A percentile compares a stretch with the other conserved stretches of the same genome.
phyloP scores from a whole-genome alignment of 1,284 basidiomycete genomes.

The Coriolopsis trogii region DNA sequence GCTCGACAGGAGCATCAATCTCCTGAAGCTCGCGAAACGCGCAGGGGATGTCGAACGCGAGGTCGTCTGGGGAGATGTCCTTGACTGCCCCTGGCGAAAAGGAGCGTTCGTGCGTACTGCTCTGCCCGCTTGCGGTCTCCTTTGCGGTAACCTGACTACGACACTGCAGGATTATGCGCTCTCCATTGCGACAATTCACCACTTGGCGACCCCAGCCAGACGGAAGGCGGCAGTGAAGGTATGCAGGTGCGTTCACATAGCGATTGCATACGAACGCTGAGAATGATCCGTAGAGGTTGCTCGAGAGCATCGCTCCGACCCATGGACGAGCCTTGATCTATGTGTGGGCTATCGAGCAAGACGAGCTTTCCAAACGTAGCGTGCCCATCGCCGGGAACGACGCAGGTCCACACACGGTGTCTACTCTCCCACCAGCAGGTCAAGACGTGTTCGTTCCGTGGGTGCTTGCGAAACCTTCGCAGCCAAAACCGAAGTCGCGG shows the following conservation, averaged over 20 bases:
- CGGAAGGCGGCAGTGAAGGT: slow-evolving; percentile 77
- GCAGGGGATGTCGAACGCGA: slow-evolving; percentile 65
- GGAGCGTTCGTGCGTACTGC: slow-evolving; percentile 75
- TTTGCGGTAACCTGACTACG: background rate
- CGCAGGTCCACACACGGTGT: background rate
- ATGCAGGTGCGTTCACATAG: background rate
- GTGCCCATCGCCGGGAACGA: slow-evolving; percentile 43
- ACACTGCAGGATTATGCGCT: slow-evolving; percentile 86
- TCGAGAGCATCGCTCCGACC: slow-evolving; percentile 61
- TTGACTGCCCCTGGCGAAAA: slow-evolving; percentile 69
- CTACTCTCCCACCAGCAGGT: slow-evolving; percentile 25
- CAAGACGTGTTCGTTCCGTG: slow-evolving; percentile 79
- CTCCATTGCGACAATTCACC: slow-evolving; percentile 95
- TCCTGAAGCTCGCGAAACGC: slow-evolving; percentile 74
- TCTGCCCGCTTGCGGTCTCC: background rate
- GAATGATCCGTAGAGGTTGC: slow-evolving; percentile 52
- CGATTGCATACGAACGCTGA: background rate
- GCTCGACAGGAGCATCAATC: slow-evolving; percentile 78
- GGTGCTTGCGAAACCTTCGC: slow-evolving; percentile 45
- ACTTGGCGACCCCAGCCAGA: slow-evolving; percentile 80
- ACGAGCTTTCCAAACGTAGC: slow-evolving; percentile 74
- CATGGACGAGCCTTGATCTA: slow-evolving; percentile 89
- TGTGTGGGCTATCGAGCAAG: slow-evolving; percentile 99
- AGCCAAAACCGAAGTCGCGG: slow-evolving; percentile 25
- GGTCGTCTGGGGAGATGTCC: slow-evolving; percentile 75